These are phyloP conservation scores for Hansenula lynferdii DNA, from an alignment of 1,139 yeast genomes.

Conservation along the genomic window DNA sequence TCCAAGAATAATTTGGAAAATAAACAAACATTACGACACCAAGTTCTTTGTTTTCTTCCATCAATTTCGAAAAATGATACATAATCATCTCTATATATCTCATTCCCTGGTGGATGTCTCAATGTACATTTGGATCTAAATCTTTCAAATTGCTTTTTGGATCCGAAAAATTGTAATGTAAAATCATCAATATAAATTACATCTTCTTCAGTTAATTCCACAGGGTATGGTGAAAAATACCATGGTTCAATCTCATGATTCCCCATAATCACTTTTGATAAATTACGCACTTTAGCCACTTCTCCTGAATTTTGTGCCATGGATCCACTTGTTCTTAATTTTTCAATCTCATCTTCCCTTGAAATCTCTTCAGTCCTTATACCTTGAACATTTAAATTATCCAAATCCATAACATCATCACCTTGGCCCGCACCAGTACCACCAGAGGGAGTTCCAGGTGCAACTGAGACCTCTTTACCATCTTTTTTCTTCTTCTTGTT, in stretches of 20 bases:
- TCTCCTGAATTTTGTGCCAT: conserved; percentile 92
- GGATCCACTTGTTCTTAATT: conserved; percentile 88
- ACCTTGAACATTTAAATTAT: conserved; percentile 82
- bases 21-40: conserved; percentile 94
- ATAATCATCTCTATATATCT: conserved; percentile 84
- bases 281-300: conserved; percentile 85
- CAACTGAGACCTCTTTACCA: conserved; percentile 10
- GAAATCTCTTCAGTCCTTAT: conserved; percentile 62
- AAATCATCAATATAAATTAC: conserved; percentile 88
- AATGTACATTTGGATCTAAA: conserved; percentile 81
- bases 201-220: conserved; percentile 90
- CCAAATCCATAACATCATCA: conserved; percentile 82
- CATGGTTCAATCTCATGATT: conserved; percentile 94
- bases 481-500: conserved; percentile 25
- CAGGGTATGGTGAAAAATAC: conserved; percentile 97
- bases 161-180: conserved; percentile 83
- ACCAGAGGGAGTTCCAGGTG: conserved; percentile 13
- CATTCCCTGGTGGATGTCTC: conserved; percentile 98
- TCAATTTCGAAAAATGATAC: conserved; percentile 93
- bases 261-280: conserved; percentile 76
- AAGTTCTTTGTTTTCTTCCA: conserved; percentile 90
- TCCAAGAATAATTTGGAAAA: conserved; percentile 85
- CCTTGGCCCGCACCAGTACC: conserved; percentile 21
- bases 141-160: conserved; percentile 86
- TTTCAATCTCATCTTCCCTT: conserved; percentile 89